Percentiles rank a stretch among this genome's conserved stretches.
phyloP scores from a whole-genome alignment of 257 asterid species.

The Ophiorrhiza pumila region DNA sequence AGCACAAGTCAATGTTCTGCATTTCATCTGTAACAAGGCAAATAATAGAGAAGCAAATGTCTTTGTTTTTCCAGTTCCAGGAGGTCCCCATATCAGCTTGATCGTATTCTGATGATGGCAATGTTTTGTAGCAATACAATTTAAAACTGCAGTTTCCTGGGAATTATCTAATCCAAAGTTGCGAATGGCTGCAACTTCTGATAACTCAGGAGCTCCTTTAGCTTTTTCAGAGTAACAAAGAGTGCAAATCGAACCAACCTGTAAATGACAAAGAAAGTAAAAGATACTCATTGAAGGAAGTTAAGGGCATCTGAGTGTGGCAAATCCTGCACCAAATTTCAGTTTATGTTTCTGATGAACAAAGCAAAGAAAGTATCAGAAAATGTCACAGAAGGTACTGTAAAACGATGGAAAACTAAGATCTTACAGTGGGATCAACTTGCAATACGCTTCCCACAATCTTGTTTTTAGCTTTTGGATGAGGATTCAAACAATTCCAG shows the following conservation, averaged over 20 bases:
- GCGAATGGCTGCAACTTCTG: constrained; percentile 14
- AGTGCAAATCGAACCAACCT: constrained; percentile 39
- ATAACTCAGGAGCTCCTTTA: constrained; percentile 8
- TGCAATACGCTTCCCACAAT: not conserved
- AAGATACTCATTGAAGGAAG: too few species aligned
- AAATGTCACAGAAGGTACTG: not conserved
- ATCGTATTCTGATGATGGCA: constrained; percentile 40
- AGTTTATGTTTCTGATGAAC: not conserved
- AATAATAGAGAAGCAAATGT: constrained; percentile 40
- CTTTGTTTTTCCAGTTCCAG: constrained; percentile 62
- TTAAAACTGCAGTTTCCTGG: constrained; percentile 44
- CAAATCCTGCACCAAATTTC: too few species aligned
- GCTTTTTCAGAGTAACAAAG: constrained; percentile 23
- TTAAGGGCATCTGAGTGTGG: not conserved
- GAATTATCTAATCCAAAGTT: constrained; percentile 43
- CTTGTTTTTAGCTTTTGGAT: constrained; percentile 3
- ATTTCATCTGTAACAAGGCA: constrained; percentile 36
- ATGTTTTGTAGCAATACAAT: constrained; percentile 36
- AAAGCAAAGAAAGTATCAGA: not conserved
- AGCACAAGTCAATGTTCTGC: constrained; percentile 52
- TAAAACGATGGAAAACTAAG: not conserved
- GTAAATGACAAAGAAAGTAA: constrained; percentile 1
- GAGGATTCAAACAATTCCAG: constrained; percentile 44
- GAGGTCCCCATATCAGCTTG: constrained; percentile 57
- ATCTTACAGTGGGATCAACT: not conserved